phyloP scores from a whole-genome alignment of 306 rosid species.

The Cicer judaicum region DNA sequence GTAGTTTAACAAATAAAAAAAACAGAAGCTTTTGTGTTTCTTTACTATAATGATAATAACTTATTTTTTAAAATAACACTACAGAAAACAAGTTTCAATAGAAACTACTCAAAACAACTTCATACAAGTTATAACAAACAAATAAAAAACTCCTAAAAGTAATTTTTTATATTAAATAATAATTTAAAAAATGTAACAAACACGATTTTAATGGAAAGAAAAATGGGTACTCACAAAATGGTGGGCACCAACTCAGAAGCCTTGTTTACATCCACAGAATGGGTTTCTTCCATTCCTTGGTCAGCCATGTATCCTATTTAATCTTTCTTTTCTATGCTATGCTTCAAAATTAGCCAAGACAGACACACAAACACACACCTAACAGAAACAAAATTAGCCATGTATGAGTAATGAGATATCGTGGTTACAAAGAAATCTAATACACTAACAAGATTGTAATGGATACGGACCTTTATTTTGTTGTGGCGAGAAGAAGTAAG shows the following conservation, averaged over 20 bases:
- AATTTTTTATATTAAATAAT: no score
- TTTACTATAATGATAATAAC: no score
- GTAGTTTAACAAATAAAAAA: background rate
- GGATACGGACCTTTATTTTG: background rate
- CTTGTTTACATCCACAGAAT: conserved; percentile 72
- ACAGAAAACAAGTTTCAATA: no score
- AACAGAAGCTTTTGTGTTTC: no score
- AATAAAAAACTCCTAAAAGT: no score
- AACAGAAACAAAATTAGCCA: no score
- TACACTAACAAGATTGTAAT: no score
- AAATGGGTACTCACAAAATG: conserved; percentile 70
- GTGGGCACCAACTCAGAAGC: conserved; percentile 94
- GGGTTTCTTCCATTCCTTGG: conserved; percentile 75
- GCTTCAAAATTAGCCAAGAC: conserved; percentile 36
- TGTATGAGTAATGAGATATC: no score
- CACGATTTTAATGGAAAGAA: background rate
- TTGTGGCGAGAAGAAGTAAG: background rate
- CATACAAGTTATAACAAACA: no score
- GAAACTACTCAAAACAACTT: no score
- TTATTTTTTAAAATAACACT: no score
- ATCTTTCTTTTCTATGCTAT: background rate
- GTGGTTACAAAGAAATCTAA: no score
- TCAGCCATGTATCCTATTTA: conserved; percentile 59
- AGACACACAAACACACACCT: background rate
- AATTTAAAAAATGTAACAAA: background rate